Evolutionary conservation across 768 basidiomycete genomes (phyloP).

Genomic region (Russula dissimulans): DNA sequence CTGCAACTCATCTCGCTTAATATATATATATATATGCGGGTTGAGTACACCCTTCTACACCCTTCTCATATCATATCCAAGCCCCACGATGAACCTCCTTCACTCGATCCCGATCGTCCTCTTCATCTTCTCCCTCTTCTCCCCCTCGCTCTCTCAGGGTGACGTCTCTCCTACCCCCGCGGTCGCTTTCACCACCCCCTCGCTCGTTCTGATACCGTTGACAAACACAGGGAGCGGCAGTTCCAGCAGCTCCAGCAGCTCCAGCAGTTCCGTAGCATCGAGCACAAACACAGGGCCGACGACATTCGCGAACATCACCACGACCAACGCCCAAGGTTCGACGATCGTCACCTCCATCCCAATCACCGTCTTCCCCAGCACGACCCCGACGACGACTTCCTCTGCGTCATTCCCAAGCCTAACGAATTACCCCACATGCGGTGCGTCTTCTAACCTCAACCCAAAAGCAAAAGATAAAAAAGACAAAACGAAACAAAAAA

Average conservation of each 20-base stretch:
- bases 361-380: conserved; percentile 9
- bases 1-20: no score
- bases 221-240: not conserved
- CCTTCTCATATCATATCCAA: not conserved
- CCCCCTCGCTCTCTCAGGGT: not conserved
- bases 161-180: not conserved
- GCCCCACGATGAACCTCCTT: not conserved
- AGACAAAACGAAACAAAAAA: no score
- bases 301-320: conserved; percentile 9
- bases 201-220: no score
- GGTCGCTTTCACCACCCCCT: not conserved
- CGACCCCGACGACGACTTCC: not conserved
- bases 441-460: not conserved
- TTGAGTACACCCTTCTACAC: no score
- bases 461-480: not conserved
- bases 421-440: conserved; percentile 6
- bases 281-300: not conserved
- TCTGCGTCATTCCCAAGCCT: conserved; percentile 12
- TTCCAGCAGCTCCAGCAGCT: not conserved
- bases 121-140: not conserved
- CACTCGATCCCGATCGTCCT: not conserved
- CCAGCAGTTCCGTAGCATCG: not conserved
- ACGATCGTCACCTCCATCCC: conserved; percentile 13
- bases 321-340: conserved; percentile 16
- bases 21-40: no score